Conservation (phyloP, 441 rosid species). For the Capsella rubella region DNA sequence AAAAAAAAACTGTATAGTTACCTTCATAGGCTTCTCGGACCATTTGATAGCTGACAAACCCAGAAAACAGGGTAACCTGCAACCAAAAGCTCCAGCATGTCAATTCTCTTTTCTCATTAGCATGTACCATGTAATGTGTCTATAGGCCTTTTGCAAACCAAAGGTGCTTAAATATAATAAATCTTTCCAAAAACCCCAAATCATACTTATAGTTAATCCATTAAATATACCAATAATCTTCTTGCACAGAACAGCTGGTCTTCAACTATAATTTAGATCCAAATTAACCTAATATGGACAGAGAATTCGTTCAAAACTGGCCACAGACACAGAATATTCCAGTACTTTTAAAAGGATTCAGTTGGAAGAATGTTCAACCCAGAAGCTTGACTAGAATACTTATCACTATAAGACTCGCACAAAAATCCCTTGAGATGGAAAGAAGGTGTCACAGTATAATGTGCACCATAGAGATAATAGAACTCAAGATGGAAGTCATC, state of each 20-base stretch:
- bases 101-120: slow-evolving; percentile 4
- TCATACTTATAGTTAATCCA: background rate
- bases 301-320: background rate
- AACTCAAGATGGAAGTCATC: background rate
- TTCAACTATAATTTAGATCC: background rate
- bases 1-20: slow-evolving; percentile 34
- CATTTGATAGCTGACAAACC: slow-evolving; percentile 98
- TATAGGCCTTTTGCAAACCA: too few relatives aligned
- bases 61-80: slow-evolving; percentile 98
- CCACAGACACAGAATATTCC: background rate
- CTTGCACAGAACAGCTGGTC: background rate
- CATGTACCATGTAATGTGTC: slow-evolving; percentile 6
- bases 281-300: background rate
- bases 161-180: background rate
- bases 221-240: background rate
- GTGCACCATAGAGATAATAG: background rate
- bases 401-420: background rate
- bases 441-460: background rate
- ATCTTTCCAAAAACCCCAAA: slow-evolving; percentile 1
- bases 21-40: slow-evolving; percentile 98
- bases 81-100: slow-evolving; percentile 42
- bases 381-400: background rate
- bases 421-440: background rate
- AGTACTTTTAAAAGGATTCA: background rate
- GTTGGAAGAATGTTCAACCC: slow-evolving; percentile 1